phyloP scores from a whole-genome alignment of 768 basidiomycete species.

The Suillus sp. region DNA sequence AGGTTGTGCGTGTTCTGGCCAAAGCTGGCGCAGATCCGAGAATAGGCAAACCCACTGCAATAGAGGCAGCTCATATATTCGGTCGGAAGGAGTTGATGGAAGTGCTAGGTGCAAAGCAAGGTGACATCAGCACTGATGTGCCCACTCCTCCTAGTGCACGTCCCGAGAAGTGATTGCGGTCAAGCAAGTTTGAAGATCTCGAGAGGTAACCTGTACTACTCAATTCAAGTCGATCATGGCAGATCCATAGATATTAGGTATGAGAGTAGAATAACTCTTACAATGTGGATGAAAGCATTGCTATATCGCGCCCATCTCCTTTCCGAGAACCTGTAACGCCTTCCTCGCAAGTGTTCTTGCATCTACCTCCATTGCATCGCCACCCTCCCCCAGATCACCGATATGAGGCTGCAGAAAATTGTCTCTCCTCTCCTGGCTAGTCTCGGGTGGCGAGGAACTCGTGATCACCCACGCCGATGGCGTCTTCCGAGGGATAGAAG shows the following conservation, averaged over 20 bases:
- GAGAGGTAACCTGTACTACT: neutral
- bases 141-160: slow-evolving; percentile 29
- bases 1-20: slow-evolving; percentile 59
- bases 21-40: slow-evolving; percentile 61
- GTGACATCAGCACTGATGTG: slow-evolving; percentile 42
- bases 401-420: slow-evolving; percentile 20
- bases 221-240: neutral
- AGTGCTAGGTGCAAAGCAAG: slow-evolving; percentile 59
- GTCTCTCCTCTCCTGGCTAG: slow-evolving; percentile 19
- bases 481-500: slow-evolving; percentile 65
- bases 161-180: slow-evolving; percentile 4
- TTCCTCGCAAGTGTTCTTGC: slow-evolving; percentile 65
- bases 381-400: slow-evolving; percentile 23
- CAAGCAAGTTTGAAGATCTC: neutral
- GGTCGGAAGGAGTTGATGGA: slow-evolving; percentile 55
- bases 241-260: neutral
- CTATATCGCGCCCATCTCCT: slow-evolving; percentile 64
- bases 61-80: slow-evolving; percentile 72
- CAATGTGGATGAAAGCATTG: neutral
- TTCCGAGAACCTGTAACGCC: slow-evolving; percentile 70
- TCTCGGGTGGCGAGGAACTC: slow-evolving; percentile 7
- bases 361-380: slow-evolving; percentile 54
- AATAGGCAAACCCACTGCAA: slow-evolving; percentile 65
- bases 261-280: neutral
- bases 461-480: slow-evolving; percentile 66